These are phyloP conservation scores for Tuber indicum DNA, from an alignment of 495 filamentous ascomycete genomes.

Conservation along the genomic window DNA sequence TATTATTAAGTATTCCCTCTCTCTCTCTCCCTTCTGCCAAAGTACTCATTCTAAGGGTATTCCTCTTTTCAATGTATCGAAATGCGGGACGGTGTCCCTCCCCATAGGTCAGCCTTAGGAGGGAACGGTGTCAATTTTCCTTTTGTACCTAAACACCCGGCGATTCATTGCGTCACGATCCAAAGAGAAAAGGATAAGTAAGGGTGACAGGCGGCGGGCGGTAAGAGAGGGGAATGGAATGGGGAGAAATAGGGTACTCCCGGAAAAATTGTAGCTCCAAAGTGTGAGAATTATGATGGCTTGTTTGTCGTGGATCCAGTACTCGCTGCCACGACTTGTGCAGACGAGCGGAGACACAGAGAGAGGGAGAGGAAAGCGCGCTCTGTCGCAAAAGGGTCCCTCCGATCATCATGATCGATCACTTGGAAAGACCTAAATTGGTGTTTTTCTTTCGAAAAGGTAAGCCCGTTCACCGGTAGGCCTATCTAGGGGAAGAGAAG, in stretches of 20 bases:
- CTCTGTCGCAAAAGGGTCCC: background rate
- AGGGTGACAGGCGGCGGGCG: background rate
- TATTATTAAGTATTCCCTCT: background rate
- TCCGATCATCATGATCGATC: slow-evolving; percentile 6
- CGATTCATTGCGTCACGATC: slow-evolving; percentile 5
- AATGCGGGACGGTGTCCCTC: background rate
- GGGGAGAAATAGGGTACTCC: background rate
- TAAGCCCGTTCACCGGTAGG: background rate
- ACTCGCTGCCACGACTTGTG: slow-evolving; percentile 2
- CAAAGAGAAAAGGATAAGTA: background rate
- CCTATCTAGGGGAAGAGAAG: background rate
- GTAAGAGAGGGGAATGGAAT: background rate
- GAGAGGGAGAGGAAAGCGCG: background rate
- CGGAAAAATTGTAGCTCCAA: background rate
- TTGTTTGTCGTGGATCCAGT: slow-evolving; percentile 6
- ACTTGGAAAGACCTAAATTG: background rate
- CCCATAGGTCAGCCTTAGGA: slow-evolving; percentile 1
- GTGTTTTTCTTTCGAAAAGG: background rate
- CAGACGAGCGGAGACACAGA: background rate
- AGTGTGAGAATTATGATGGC: background rate
- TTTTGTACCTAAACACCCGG: background rate
- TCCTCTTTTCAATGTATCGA: background rate
- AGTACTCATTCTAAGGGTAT: background rate
- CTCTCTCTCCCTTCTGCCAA: background rate
- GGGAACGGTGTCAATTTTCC: background rate